Evolutionary conservation across 441 rosid genomes (phyloP).

Genomic region (Croton setiger): DNA sequence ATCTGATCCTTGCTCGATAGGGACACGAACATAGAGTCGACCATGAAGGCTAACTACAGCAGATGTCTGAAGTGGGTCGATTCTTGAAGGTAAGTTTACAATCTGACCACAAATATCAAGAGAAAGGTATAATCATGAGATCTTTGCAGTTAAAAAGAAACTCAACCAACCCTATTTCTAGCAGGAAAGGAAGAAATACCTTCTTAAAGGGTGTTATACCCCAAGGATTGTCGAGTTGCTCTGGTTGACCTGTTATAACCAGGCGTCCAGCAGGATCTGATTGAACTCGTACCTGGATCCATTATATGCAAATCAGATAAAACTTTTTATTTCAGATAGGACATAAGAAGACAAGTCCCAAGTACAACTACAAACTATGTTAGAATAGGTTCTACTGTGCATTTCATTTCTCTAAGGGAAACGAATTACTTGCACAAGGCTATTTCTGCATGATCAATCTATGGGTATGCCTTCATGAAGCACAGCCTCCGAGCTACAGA

Average conservation of each 20-base stretch:
- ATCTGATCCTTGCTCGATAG: conserved; percentile 54
- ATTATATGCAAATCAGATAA: background rate
- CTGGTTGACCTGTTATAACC: conserved; percentile 84
- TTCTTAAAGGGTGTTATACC: conserved; percentile 90
- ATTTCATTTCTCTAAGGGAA: background rate
- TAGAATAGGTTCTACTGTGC: background rate
- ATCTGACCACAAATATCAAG: conserved; percentile 43
- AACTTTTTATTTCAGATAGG: too few relatives aligned
- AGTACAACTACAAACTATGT: background rate
- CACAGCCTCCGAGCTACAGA: background rate
- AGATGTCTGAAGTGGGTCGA: conserved; percentile 68
- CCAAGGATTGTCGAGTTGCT: conserved; percentile 89
- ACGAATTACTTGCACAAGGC: background rate
- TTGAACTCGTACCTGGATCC: conserved; percentile 69
- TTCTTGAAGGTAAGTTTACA: conserved; percentile 65
- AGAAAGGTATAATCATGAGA: background rate
- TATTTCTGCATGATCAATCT: background rate
- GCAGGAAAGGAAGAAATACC: conserved; percentile 36
- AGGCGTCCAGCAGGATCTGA: conserved; percentile 87
- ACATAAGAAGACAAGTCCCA: too few relatives aligned
- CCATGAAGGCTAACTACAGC: conserved; percentile 87
- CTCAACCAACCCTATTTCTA: background rate
- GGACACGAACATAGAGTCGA: conserved; percentile 62
- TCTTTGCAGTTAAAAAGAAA: background rate
- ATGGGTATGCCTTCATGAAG: background rate